Percentiles rank a stretch among this genome's conserved stretches.
phyloP scores from a whole-genome alignment of 352 stramenopile species.

The Globisporangium cystogenes region DNA sequence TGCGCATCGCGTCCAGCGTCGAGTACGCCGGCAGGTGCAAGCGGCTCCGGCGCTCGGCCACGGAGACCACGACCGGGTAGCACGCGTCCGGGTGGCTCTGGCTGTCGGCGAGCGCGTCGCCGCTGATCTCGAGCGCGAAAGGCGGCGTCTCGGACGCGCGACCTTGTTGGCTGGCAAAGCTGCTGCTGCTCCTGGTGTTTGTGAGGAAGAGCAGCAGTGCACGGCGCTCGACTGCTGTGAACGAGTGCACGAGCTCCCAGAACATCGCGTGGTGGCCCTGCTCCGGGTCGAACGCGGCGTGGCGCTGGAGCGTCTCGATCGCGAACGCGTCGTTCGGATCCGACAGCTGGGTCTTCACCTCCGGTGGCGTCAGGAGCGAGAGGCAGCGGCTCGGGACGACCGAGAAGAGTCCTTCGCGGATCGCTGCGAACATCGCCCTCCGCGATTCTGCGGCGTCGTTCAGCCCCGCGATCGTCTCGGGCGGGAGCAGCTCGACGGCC shows the following conservation, averaged over 20 bases:
- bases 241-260: conserved; percentile 30
- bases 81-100: conserved; percentile 46
- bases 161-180: not conserved
- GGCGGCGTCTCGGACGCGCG: not conserved
- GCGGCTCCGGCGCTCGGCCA: conserved; percentile 19
- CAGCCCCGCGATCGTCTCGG: not conserved
- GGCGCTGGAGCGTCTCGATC: conserved; percentile 16
- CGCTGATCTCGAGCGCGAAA: conserved; percentile 42
- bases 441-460: not conserved
- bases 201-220: conserved; percentile 43
- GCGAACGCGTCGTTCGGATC: conserved; percentile 26
- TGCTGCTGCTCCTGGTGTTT: conserved; percentile 5
- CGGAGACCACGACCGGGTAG: conserved; percentile 44
- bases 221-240: conserved; percentile 40
- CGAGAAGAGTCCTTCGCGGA: conserved; percentile 49
- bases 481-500: not conserved
- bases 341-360: conserved; percentile 24
- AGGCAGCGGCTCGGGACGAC: conserved; percentile 48
- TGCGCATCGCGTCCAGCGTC: conserved; percentile 28
- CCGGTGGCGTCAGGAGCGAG: conserved; percentile 26
- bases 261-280: conserved; percentile 32
- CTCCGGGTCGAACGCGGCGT: conserved; percentile 23
- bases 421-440: conserved; percentile 20
- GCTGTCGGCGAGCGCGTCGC: conserved; percentile 31
- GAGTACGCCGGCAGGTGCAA: conserved; percentile 67